Base-by-base conservation (phyloP, 2,329 filamentous ascomycete genomes). In the Cadophora luteo-olivacea region DNA sequence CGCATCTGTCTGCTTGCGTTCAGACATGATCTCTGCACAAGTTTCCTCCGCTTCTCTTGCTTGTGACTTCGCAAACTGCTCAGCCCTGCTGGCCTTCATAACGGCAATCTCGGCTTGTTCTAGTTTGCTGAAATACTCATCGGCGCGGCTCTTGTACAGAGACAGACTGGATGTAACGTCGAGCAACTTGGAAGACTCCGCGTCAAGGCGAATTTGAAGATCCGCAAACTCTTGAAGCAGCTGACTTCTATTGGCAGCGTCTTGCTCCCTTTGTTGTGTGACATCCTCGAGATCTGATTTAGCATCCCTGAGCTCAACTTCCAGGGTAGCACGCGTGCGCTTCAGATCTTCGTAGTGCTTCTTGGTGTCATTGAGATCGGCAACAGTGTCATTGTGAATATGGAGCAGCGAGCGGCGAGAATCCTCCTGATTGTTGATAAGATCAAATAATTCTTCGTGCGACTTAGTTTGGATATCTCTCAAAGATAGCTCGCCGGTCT, bases 31-130 rank as follows among this genome's bases (percentile, higher is more conserved):
- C 72, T 91, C 90, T 0, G 93, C 94, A 75, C 91, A 97, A 6
- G 90, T 94, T 68, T 98, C 94, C 77, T 98, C 96, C 0, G 94
- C 92, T 81, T 99, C 95, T 76, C 89, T 91, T 11, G 93, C 92
- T 78, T 97, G 95, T 0, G 92, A 86, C 80, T 93, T 97, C 67
- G 95, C 95, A 78, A 98, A 97, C 75, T 97, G 93, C 80, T 98
- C 95, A 0, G 96, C 95, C 29, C 95, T 89, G 69, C 87, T 91
- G 19, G 95, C 95, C 79, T 97, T 97, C 72, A 99, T 87, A 22
- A 98, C 94, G 0, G 94, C 90, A 73, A 98, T 97, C 79, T 99
- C 95, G 19, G 96, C 96, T 78, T 98, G 95, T 80, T 99, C 95
- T 24, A 99, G 88, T 81, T 97, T 97, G 83, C 89, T 92, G 81